These are phyloP conservation scores for sweet orange (Citrus sinensis) DNA, from an alignment of 345 rosid genomes.

Conservation along the genomic window DNA sequence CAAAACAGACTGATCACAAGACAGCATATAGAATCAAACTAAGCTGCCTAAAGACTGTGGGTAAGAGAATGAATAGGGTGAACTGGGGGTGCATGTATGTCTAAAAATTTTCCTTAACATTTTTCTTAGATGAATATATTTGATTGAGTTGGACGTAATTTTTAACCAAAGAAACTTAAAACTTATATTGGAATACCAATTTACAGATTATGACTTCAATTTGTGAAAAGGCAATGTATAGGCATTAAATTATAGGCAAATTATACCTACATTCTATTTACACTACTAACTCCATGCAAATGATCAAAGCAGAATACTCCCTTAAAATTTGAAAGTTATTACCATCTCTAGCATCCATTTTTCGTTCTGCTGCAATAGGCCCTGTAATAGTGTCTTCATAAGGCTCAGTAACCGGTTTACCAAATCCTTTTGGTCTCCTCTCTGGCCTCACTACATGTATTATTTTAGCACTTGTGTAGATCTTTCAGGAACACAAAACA, in stretches of 20 bases:
- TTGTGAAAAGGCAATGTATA: background rate
- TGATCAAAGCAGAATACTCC: background rate
- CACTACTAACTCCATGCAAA: background rate
- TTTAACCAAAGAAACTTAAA: background rate
- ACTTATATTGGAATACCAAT: background rate
- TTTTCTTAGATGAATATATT: background rate
- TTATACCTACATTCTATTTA: background rate
- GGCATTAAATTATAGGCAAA: background rate
- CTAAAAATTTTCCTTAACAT: background rate
- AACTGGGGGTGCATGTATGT: background rate
- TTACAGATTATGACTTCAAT: background rate
- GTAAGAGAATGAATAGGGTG: background rate
- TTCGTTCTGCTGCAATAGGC: slow-evolving; percentile 20
- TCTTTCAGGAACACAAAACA: slow-evolving; percentile 39
- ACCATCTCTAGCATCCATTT: slow-evolving; percentile 35
- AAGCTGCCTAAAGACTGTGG: background rate
- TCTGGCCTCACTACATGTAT: slow-evolving; percentile 17
- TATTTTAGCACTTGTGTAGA: slow-evolving; percentile 28
- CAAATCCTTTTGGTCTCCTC: slow-evolving; percentile 31
- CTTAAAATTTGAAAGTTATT: background rate
- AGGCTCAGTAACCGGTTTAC: slow-evolving; percentile 28
- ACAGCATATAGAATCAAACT: background rate
- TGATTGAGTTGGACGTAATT: background rate
- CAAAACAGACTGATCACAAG: background rate
- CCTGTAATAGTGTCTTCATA: slow-evolving; percentile 32